Base-by-base conservation (phyloP, 805 yeast genomes). In the Candida wancherniae region DNA sequence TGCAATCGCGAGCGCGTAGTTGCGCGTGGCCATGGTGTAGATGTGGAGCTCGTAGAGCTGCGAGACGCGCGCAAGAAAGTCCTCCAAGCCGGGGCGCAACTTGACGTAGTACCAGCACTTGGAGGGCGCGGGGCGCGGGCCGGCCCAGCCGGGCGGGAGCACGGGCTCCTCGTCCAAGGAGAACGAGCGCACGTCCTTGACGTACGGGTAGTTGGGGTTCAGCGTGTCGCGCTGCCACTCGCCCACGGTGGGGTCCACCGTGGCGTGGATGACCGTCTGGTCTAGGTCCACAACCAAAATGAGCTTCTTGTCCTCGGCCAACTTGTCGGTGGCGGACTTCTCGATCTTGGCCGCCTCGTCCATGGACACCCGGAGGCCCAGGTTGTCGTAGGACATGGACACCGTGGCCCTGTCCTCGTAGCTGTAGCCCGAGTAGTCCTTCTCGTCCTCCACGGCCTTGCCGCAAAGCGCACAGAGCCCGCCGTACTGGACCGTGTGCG, bases 1-100 rank as follows among this genome's bases (percentile, higher is more conserved):
- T 19, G 97, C 94, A 41, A 92, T 84, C 15, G 86, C 83, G 28
- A 77, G 69, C 0, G 98, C 98, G 57, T 92, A 92, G 17, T 90
- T 80, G 44, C 95, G 67, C 4, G 98, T 92, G 6, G 97, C 98
- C 98, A 92, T 92, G 4, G 98, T 92, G 56, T 92, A 92, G 22
- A 92, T 84, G 52, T 92, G 98, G 67, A 92, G 63, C 58, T 92
- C 97, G 53, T 82, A 92, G 26, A 72, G 60, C 28, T 78, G 58
- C 5, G 80, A 63, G 29, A 85, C 72, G 28, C 67, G 66, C 29
- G 71, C 73, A 31, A 92, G 68, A 53, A 92, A 92, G 30, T 77
- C 79, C 29, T 69, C 60, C 22, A 92, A 64, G 0, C 96, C 96
- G 0, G 97, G 97, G 41, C 98, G 71, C 22, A 85, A 61, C 56